Evolutionary conservation across 2,329 filamentous ascomycete species (phyloP).

Genomic region (Cadophora malorum): DNA sequence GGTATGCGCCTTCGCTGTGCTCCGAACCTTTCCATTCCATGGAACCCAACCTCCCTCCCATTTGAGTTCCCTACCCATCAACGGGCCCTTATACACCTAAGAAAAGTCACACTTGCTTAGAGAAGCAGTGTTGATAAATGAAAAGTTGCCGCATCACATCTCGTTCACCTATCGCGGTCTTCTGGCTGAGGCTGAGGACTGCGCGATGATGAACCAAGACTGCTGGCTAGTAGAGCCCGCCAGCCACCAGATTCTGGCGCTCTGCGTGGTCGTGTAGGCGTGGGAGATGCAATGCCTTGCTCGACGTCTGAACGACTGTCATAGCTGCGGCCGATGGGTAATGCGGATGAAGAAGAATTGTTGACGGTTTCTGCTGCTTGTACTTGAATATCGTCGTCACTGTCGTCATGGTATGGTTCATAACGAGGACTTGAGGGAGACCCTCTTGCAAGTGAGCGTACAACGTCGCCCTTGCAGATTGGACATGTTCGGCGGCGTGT

Average conservation of each 20-base stretch:
- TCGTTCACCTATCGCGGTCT: constrained; percentile 40
- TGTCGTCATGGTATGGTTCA: constrained; percentile 48
- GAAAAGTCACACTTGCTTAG: constrained; percentile 26
- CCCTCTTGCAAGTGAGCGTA: constrained; percentile 66
- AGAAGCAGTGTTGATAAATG: neutral
- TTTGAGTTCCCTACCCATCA: constrained; percentile 23
- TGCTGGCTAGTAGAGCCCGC: constrained; percentile 37
- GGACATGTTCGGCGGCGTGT: constrained; percentile 96
- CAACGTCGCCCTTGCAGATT: constrained; percentile 98
- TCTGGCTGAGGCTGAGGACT: constrained; percentile 36
- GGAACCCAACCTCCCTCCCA: neutral
- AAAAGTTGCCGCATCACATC: neutral
- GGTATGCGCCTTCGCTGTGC: constrained; percentile 42
- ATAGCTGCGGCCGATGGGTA: constrained; percentile 34
- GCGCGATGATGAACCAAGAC: constrained; percentile 37
- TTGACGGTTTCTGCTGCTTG: constrained; percentile 53
- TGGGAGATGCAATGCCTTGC: constrained; percentile 36
- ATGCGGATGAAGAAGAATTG: constrained; percentile 53
- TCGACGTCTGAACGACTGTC: constrained; percentile 38
- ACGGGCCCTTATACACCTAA: constrained; percentile 35
- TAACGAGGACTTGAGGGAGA: constrained; percentile 43
- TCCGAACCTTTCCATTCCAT: constrained; percentile 33
- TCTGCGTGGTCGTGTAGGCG: constrained; percentile 31
- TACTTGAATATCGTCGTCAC: constrained; percentile 52
- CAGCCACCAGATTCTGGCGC: constrained; percentile 34